Evolutionary conservation across 805 yeast genomes (phyloP), one percentile per base, ranked within the genome.

Genomic region (Wickerhamomyces alni): DNA sequence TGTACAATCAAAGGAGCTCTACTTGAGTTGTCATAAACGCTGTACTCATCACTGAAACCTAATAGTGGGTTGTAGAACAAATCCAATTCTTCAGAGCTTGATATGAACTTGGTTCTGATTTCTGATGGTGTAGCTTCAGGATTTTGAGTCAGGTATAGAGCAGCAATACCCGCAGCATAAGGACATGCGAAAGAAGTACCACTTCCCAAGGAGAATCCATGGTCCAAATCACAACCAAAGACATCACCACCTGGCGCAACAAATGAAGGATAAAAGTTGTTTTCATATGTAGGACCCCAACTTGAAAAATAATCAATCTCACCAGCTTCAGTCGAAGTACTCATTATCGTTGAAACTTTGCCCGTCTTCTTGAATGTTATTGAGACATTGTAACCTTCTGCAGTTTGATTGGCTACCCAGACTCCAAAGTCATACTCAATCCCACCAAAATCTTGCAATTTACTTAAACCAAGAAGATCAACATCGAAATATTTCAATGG

Each of bases 221-320:
- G 40, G n/a, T 42, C 47, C 5, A 30, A 5, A 8, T 32, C 17
- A 22, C 39, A 42, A 36, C 50, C 50, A 24, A 36, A 42, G 19
- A 46, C 50, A 13, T 17, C 16, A 29, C 48, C 48, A 38, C 51
- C 51, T 42, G 51, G 51, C 30, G 45, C 48, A 33, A 39, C 19
- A 17, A 44, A 26, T 10, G 41, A 37, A n/a, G 51, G 51, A 18
- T 31, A 47, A 37, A 40, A 44, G 13, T 33, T 26, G 35, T 47
- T 47, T 37, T 42, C 41, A 33, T 32, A 47, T 13, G 48, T 45
- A 35, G 51, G 51, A 30, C 51, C 51, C 48, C 44, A 42, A 12
- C 45, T 38, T 5, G 43, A 21, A 35, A 29, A 47, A 32, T 24
- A 44, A 27, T 34, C 37, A 29, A 42, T 31, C 30, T 44, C 43